A percentile compares a stretch with the other conserved stretches of the same genome.
phyloP scores from a whole-genome alignment of 352 stramenopile genomes.

The Phytophthora pini region DNA sequence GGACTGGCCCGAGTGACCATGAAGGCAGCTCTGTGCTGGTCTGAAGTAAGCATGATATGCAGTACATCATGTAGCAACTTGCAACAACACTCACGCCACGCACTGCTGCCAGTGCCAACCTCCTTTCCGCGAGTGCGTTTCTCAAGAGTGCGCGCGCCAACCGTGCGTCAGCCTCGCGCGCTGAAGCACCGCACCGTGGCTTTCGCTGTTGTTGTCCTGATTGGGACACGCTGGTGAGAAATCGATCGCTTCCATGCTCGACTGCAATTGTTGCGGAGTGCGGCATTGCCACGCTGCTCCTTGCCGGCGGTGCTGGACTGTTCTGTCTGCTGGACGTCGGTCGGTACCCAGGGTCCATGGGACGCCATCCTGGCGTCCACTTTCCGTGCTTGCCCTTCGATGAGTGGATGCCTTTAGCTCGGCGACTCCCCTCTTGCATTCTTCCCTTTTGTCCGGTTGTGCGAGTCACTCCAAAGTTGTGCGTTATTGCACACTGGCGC shows the following conservation, averaged over 20 bases:
- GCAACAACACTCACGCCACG: too few species aligned
- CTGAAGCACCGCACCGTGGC: neutral
- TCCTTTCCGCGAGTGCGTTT: neutral
- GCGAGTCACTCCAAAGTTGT: too few species aligned
- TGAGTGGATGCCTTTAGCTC: neutral
- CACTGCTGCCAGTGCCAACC: neutral
- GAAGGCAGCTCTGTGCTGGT: neutral
- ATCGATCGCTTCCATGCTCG: neutral
- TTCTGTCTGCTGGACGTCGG: neutral
- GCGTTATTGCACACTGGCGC: too few species aligned
- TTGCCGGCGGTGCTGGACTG: neutral
- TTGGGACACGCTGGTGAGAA: neutral
- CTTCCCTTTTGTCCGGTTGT: too few species aligned
- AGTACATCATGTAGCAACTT: too few species aligned
- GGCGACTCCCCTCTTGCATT: too few species aligned
- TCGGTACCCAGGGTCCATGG: neutral
- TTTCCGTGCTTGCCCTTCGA: neutral
- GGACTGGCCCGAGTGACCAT: neutral
- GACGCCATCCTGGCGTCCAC: neutral
- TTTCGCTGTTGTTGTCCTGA: neutral
- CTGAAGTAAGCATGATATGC: neutral
- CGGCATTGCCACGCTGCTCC: neutral
- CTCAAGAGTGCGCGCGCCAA: neutral
- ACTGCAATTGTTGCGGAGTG: neutral
- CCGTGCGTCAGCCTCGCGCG: neutral